phyloP scores from a whole-genome alignment of 306 rosid species.

The Medicago arabica region DNA sequence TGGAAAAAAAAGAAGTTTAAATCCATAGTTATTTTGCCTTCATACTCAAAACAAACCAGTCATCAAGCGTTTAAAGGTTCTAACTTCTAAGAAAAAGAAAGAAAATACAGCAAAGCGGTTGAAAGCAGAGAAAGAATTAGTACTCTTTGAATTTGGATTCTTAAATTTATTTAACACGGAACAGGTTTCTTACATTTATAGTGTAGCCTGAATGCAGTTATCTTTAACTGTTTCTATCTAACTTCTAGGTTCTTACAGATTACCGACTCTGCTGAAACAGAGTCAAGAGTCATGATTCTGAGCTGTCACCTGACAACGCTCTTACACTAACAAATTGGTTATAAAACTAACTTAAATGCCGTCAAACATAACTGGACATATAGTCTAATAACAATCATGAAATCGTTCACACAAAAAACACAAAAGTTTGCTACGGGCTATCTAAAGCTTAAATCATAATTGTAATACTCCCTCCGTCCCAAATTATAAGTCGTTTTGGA shows the following conservation, averaged over 20 bases:
- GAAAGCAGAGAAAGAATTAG: not conserved
- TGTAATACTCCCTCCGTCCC: not conserved
- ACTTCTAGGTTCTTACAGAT: not conserved
- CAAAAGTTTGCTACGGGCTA: not conserved
- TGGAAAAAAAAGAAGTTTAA: constrained; percentile 42
- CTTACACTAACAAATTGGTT: too few relatives aligned
- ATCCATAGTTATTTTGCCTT: constrained; percentile 11
- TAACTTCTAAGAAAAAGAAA: constrained; percentile 18
- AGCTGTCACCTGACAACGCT: too few relatives aligned
- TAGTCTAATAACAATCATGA: too few relatives aligned
- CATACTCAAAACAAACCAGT: constrained; percentile 32
- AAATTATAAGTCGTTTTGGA: too few relatives aligned
- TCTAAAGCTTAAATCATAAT: not conserved
- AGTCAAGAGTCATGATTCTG: too few relatives aligned
- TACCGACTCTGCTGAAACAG: not conserved
- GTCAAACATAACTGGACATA: too few relatives aligned
- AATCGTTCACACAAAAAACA: too few relatives aligned
- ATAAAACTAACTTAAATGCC: too few relatives aligned
- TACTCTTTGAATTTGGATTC: constrained; percentile 10
- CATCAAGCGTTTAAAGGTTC: constrained; percentile 10
- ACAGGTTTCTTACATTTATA: constrained; percentile 4
- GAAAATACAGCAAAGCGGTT: not conserved
- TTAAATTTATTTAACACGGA: not conserved
- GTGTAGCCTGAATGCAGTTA: not conserved
- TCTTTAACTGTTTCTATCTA: not conserved